Evolutionary conservation across 2,329 filamentous ascomycete genomes (phyloP).

Genomic region (Fusarium avenaceum): DNA sequence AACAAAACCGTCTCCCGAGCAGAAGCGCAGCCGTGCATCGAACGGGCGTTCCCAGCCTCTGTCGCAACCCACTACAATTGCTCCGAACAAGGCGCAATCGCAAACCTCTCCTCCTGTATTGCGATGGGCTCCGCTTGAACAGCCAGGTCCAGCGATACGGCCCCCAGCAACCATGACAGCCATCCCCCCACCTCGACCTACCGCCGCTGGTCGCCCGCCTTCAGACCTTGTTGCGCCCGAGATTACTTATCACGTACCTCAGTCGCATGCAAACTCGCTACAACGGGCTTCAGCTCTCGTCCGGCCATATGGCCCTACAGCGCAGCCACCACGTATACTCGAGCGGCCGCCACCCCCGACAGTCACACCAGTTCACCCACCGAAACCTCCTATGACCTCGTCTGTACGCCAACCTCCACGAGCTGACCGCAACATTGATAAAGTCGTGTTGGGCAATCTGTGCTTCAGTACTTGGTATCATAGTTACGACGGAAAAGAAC

Average conservation of each 20-base stretch:
- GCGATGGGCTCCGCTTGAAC: slow-evolving; percentile 48
- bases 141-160: slow-evolving; percentile 36
- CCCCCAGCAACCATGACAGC: slow-evolving; percentile 43
- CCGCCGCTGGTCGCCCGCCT: slow-evolving; percentile 44
- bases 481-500: slow-evolving; percentile 85
- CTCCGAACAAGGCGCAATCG: slow-evolving; percentile 12
- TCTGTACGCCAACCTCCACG: slow-evolving; percentile 55
- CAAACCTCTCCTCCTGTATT: slow-evolving; percentile 37
- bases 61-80: slow-evolving; percentile 17
- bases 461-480: slow-evolving; percentile 93
- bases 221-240: slow-evolving; percentile 58
- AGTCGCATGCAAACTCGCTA: slow-evolving; percentile 48
- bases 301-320: slow-evolving; percentile 53
- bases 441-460: slow-evolving; percentile 86
- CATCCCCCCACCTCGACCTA: slow-evolving; percentile 31
- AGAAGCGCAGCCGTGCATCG: slow-evolving; percentile 43
- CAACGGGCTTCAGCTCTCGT: slow-evolving; percentile 51
- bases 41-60: slow-evolving; percentile 18
- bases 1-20: slow-evolving; percentile 25
- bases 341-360: slow-evolving; percentile 48
- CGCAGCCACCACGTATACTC: slow-evolving; percentile 51
- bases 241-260: slow-evolving; percentile 58
- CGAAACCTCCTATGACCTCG: slow-evolving; percentile 51
- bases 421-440: slow-evolving; percentile 82
- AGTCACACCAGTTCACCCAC: slow-evolving; percentile 54